These are phyloP conservation scores for Acrocalymma vagum DNA, from an alignment of 2,329 filamentous ascomycete species.

Conservation along the genomic window DNA sequence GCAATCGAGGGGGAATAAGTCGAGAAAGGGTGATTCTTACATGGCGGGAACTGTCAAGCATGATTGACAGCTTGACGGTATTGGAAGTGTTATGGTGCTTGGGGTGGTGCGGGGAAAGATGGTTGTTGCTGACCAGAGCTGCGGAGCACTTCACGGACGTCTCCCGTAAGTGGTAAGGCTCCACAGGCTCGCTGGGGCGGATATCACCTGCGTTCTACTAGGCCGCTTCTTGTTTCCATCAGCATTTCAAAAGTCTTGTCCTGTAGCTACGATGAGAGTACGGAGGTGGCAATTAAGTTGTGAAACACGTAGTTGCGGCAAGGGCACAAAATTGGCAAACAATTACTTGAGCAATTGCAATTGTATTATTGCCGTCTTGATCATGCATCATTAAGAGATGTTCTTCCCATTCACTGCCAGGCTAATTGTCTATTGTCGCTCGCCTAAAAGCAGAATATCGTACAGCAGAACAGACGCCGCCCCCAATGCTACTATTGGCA, in stretches of 20 bases:
- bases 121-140: conserved; percentile 21
- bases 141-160: conserved; percentile 36
- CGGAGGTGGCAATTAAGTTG: too few relatives aligned
- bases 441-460: conserved; percentile 24
- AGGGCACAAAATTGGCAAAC: too few relatives aligned
- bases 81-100: conserved; percentile 7
- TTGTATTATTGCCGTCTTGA: conserved; percentile 20
- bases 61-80: conserved; percentile 19
- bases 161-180: conserved; percentile 31
- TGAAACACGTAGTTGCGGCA: too few relatives aligned
- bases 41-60: conserved; percentile 31
- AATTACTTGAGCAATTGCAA: too few relatives aligned
- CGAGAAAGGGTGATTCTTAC: conserved; percentile 16
- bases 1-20: background rate
- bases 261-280: too few relatives aligned
- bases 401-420: conserved; percentile 12
- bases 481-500: conserved; percentile 4
- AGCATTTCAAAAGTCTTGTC: too few relatives aligned
- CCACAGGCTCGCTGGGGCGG: too few relatives aligned
- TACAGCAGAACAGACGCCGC: conserved; percentile 19
- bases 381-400: conserved; percentile 33
- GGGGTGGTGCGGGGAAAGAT: conserved; percentile 18
- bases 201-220: too few relatives aligned
- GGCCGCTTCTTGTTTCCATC: too few relatives aligned
- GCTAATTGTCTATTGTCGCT: conserved; percentile 32